Evolutionary conservation across 116 monocot species (phyloP).

Genomic region (Iris pallida): DNA sequence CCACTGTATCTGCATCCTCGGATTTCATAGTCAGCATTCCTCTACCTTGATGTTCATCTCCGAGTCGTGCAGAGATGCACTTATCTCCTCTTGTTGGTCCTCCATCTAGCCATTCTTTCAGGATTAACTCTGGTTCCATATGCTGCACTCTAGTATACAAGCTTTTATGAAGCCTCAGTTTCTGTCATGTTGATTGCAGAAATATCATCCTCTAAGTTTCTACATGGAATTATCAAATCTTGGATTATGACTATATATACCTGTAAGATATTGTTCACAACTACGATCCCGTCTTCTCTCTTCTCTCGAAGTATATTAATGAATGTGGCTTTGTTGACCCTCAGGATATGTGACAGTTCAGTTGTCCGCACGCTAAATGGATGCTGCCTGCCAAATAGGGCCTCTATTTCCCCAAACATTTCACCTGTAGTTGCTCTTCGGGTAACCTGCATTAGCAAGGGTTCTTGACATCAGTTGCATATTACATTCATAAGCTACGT

Average conservation of each 20-base stretch:
- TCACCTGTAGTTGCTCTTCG: constrained; percentile 35
- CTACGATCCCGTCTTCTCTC: constrained; percentile 28
- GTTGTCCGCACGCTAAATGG: constrained; percentile 46
- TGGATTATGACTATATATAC: constrained; percentile 16
- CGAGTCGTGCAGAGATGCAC: not conserved
- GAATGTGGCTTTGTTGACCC: constrained; percentile 29
- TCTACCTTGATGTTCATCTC: not conserved
- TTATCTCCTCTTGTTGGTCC: constrained; percentile 11
- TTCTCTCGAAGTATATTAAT: constrained; percentile 37
- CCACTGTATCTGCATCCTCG: not conserved
- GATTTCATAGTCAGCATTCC: not conserved
- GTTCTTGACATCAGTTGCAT: not conserved
- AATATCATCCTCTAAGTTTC: constrained; percentile 10
- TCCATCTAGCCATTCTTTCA: constrained; percentile 17
- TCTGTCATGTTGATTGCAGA: constrained; percentile 37
- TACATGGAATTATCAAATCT: not conserved
- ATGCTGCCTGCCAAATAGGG: constrained; percentile 37
- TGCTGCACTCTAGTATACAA: constrained; percentile 16
- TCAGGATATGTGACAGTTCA: constrained; percentile 46
- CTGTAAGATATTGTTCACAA: constrained; percentile 56
- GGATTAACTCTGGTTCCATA: constrained; percentile 13
- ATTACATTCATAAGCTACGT: not conserved
- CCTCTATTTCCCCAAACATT: constrained; percentile 53
- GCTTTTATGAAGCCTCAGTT: constrained; percentile 34
- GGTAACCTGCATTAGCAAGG: constrained; percentile 22